These are phyloP conservation scores for Mycena albidolilacea DNA, from an alignment of 768 basidiomycete species.

Conservation along the genomic window DNA sequence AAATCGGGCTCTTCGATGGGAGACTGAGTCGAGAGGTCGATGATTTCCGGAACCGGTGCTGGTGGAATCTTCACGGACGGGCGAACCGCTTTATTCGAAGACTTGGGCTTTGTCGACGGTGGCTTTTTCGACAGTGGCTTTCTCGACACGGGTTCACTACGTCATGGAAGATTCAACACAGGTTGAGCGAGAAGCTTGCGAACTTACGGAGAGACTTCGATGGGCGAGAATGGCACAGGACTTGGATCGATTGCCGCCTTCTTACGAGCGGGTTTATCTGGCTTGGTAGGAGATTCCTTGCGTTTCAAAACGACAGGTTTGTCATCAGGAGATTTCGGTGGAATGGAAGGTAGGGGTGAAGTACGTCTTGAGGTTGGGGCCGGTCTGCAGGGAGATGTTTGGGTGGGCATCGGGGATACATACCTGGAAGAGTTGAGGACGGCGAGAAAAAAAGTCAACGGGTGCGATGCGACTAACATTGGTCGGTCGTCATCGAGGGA, in stretches of 20 bases:
- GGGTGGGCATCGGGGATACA: background rate
- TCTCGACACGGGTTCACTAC: conserved; percentile 21
- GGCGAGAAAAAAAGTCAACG: background rate
- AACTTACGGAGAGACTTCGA: conserved; percentile 29
- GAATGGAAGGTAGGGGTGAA: conserved; percentile 12
- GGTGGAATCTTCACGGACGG: conserved; percentile 28
- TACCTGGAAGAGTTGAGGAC: background rate
- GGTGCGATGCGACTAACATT: conserved; percentile 7
- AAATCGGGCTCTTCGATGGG: conserved; percentile 39
- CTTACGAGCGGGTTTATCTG: conserved; percentile 26
- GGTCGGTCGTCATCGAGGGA: background rate
- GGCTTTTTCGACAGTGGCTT: conserved; percentile 13
- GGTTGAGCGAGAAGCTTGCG: background rate
- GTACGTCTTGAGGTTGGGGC: background rate
- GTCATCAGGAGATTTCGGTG: background rate
- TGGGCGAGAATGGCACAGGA: conserved; percentile 25
- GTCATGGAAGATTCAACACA: background rate
- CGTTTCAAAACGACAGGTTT: conserved; percentile 28
- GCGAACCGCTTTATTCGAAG: conserved; percentile 9
- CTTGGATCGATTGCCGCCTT: conserved; percentile 31
- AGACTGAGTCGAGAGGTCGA: conserved; percentile 31
- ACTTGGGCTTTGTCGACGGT: conserved; percentile 26
- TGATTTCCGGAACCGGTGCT: conserved; percentile 19
- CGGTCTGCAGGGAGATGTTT: conserved; percentile 1
- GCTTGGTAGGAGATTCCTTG: conserved; percentile 28